phyloP scores from a whole-genome alignment of 164 flowering plant species.

The Stephania yunnanensis region DNA sequence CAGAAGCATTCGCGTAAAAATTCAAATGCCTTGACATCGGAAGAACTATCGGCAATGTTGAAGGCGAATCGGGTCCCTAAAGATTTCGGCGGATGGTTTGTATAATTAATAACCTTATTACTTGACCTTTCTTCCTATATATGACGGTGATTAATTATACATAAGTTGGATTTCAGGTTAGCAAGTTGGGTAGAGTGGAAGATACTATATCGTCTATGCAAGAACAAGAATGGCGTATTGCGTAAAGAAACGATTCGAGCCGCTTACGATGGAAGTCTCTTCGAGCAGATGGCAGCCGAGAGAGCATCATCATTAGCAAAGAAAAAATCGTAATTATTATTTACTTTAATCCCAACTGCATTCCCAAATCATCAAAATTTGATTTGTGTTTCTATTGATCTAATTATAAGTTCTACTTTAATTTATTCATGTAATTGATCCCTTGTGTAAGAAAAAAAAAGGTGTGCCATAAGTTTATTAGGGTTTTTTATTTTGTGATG shows the following conservation, averaged over 20 bases:
- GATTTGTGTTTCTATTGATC: not conserved
- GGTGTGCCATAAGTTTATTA: not conserved
- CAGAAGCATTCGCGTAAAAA: slow-evolving; percentile 47
- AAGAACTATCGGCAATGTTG: slow-evolving; percentile 52
- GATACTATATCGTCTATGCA: slow-evolving; percentile 46
- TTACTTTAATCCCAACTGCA: not conserved
- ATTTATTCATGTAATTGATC: slow-evolving; percentile 2
- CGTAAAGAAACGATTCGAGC: slow-evolving; percentile 54
- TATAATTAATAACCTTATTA: not conserved
- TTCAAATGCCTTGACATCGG: slow-evolving; percentile 47
- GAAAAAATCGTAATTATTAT: slow-evolving; percentile 13
- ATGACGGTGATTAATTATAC: not conserved
- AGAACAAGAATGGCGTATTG: slow-evolving; percentile 57
- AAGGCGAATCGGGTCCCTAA: slow-evolving; percentile 68
- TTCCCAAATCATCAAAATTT: not conserved
- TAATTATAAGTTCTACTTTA: not conserved
- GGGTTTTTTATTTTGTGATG: slow-evolving; percentile 8
- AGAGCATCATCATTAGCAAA: slow-evolving; percentile 7
- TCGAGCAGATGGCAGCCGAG: slow-evolving; percentile 45
- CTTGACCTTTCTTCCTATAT: not conserved
- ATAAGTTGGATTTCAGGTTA: slow-evolving; percentile 37
- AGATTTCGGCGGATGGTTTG: slow-evolving; percentile 63
- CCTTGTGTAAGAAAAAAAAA: not conserved
- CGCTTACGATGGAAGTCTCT: slow-evolving; percentile 72
- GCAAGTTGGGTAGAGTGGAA: slow-evolving; percentile 59